Evolutionary conservation across 495 filamentous ascomycete species (phyloP), one percentile per base, ranked within the genome.

Genomic region (Amorphotheca resinae): DNA sequence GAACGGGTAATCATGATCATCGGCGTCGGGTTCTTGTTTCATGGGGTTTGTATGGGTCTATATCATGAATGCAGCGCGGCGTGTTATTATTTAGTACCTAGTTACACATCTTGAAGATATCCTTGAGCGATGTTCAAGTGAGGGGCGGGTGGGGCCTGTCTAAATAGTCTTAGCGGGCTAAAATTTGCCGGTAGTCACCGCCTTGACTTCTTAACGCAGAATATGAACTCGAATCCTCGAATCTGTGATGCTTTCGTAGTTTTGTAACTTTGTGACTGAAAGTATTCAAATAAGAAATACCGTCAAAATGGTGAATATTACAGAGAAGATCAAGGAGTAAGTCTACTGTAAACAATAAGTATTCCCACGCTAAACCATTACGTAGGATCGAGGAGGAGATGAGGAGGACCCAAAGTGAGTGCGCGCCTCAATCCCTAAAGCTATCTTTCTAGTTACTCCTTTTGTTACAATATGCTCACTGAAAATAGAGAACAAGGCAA

Each of bases 271-370:
- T 50, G 16, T 41, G 26, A 41, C 35, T 5, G 15, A 4, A 33
- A 9, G 16, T 34, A 2, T 5, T 9, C 6, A 9, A 15, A 15
- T 20, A 11, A 9, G 2, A 49, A 41, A 46, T 44, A 62, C 66
- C 60, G 68, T 45, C 76, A 87, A 72, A 52, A 98, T 99, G 93
- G 93, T 95, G 65, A 95, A 95, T 69, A 95, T 99, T 44, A 95
- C 91, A 41, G 93, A 99, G 35, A 96, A 94, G 74, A 99, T 99
- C 67, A 99, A 96, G 68, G 87, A 95, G 87, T 91, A 66, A 55
- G 80, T 63, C 4, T 26, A 33, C 4, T 22, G 41, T 16, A 8
- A 23, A 26, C 16, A 11, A 16, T 23, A 18, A 9, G 26, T 11
- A 17, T 18, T 25, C 8, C n/a, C 18, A 17, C 22, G 39, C 45